Conservation (phyloP, 495 filamentous ascomycete species). For the Penicillium robsamsonii region DNA sequence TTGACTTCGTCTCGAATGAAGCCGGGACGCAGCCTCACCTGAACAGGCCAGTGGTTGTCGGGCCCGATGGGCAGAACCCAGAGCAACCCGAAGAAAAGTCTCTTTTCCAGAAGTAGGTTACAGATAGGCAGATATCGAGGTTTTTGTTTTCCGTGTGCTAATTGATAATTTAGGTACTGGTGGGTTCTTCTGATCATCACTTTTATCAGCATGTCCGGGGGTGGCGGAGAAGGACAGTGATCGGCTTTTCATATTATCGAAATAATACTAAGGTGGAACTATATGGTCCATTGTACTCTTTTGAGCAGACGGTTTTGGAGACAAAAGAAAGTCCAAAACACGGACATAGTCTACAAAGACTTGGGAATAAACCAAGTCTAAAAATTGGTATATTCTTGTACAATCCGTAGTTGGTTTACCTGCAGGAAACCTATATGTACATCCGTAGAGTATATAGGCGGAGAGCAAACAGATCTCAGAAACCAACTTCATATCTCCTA, state of each 20-base stretch:
- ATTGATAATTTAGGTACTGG: slow-evolving; percentile 39
- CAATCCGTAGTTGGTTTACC: not conserved
- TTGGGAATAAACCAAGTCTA: not conserved
- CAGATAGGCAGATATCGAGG: not conserved
- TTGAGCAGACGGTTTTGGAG: not conserved
- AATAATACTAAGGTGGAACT: not conserved
- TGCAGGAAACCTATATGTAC: not conserved
- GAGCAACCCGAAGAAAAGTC: slow-evolving; percentile 42
- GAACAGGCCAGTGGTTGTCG: slow-evolving; percentile 42
- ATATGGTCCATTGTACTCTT: not conserved
- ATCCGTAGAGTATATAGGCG: too few species aligned
- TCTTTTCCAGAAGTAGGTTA: slow-evolving; percentile 48
- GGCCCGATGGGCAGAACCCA: slow-evolving; percentile 37
- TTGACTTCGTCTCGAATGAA: slow-evolving; percentile 32
- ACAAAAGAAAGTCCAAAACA: too few species aligned
- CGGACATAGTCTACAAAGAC: too few species aligned
- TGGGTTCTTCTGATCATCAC: slow-evolving; percentile 46
- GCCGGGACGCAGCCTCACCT: slow-evolving; percentile 38
- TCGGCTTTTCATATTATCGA: not conserved
- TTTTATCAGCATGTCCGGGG: slow-evolving; percentile 44
- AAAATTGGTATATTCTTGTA: not conserved
- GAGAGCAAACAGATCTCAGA: too few species aligned
- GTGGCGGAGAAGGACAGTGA: slow-evolving; percentile 38
- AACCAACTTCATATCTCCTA: too few species aligned
- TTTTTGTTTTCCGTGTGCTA: not conserved